These are phyloP conservation scores for Russula sp. DNA, from an alignment of 768 basidiomycete genomes.

Conservation along the genomic window DNA sequence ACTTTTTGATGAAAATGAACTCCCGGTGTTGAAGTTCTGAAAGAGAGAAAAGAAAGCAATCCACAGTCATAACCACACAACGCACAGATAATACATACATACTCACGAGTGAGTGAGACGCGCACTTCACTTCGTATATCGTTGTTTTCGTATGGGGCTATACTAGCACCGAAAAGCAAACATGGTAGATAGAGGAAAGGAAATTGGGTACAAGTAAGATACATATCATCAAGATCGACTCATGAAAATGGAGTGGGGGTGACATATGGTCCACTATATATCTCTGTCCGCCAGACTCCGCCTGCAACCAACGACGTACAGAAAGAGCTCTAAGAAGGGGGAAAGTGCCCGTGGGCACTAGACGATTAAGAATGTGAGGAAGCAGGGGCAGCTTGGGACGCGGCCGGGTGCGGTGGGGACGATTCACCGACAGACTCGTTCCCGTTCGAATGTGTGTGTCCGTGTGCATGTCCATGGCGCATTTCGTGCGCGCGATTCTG, in stretches of 20 bases:
- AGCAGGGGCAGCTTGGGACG: background rate
- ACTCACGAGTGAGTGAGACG: too few species aligned
- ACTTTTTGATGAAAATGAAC: too few species aligned
- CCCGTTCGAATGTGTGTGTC: background rate
- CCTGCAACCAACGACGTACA: background rate
- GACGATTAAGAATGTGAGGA: background rate
- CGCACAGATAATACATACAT: too few species aligned
- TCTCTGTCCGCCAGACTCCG: background rate
- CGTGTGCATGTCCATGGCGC: slow-evolving; percentile 3
- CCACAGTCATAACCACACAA: too few species aligned
- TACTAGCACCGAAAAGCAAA: too few species aligned
- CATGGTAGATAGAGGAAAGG: too few species aligned
- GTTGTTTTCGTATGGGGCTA: too few species aligned
- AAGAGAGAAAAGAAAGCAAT: too few species aligned
- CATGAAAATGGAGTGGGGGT: background rate
- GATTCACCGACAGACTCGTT: background rate
- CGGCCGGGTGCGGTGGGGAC: background rate
- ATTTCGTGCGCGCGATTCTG: slow-evolving; percentile 17
- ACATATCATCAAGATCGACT: slow-evolving; percentile 2
- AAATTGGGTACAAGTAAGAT: background rate
- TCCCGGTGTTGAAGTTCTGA: too few species aligned
- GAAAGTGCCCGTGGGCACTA: background rate
- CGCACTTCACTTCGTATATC: too few species aligned
- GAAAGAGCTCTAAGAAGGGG: background rate
- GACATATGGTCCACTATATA: background rate